Evolutionary conservation across 2,329 filamentous ascomycete species (phyloP).

Genomic region (Achaetomium macrosporum): DNA sequence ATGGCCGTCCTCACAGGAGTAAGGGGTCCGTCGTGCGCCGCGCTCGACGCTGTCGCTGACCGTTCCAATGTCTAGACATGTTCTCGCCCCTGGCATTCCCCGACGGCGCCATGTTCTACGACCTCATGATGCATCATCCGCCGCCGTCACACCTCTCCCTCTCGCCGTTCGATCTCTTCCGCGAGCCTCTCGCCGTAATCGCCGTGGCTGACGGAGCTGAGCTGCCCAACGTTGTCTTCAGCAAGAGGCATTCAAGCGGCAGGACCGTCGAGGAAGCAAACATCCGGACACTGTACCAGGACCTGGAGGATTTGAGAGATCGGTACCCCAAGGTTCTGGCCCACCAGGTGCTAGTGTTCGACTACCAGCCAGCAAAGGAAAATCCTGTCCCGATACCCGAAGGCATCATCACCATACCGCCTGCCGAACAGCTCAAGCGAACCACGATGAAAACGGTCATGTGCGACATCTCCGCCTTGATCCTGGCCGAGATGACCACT

Average conservation of each 20-base stretch:
- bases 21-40: constrained; percentile 31
- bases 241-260: constrained; percentile 48
- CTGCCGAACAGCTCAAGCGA: constrained; percentile 59
- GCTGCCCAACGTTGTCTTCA: constrained; percentile 49
- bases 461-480: constrained; percentile 68
- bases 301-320: constrained; percentile 65
- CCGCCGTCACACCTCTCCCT: constrained; percentile 73
- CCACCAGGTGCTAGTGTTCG: constrained; percentile 75
- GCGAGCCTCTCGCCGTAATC: constrained; percentile 76
- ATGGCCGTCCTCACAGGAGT: constrained; percentile 82
- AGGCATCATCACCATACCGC: constrained; percentile 66
- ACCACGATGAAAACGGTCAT: constrained; percentile 79
- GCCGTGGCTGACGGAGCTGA: constrained; percentile 79
- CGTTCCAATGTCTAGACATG: constrained; percentile 58
- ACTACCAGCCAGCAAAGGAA: constrained; percentile 50
- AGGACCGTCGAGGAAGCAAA: constrained; percentile 51
- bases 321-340: constrained; percentile 70
- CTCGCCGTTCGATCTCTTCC: constrained; percentile 84
- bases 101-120: constrained; percentile 79
- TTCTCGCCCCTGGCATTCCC: constrained; percentile 89
- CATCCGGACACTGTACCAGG: constrained; percentile 55
- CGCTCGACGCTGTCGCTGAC: constrained; percentile 14
- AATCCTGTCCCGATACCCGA: constrained; percentile 54
- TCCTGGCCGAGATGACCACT: constrained; percentile 70
- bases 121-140: constrained; percentile 73